These are phyloP conservation scores for Saccharomyces hybrid DNA, from an alignment of 1,139 yeast species.

Conservation along the genomic window DNA sequence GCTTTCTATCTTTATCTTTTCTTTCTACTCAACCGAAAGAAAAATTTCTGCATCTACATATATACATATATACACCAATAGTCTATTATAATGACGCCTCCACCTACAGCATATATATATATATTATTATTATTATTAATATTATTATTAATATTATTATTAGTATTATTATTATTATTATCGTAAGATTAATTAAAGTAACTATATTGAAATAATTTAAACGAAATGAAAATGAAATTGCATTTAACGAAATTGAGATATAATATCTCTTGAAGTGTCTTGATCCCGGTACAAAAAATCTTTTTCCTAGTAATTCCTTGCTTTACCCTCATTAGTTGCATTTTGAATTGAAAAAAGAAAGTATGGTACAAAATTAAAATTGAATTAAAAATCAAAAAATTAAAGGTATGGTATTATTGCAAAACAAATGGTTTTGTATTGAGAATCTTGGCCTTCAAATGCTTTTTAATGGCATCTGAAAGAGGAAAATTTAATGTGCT, in stretches of 20 bases:
- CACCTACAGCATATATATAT: neutral
- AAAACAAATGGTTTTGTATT: neutral
- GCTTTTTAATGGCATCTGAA: neutral
- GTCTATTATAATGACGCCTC: neutral
- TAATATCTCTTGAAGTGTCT: neutral
- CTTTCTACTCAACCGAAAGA: neutral
- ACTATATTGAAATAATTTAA: neutral
- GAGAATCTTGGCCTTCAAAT: neutral
- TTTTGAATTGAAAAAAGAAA: neutral
- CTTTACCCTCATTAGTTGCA: neutral
- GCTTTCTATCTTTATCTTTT: neutral
- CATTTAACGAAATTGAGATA: neutral
- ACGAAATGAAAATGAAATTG: neutral
- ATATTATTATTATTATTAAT: neutral
- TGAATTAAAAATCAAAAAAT: neutral
- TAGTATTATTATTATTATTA: slow-evolving; percentile 51
- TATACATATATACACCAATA: neutral
- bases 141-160: slow-evolving; percentile 89
- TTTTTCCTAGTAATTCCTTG: neutral
- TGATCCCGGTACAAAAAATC: neutral
- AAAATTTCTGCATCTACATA: neutral
- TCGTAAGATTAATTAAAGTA: neutral
- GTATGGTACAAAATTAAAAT: neutral
- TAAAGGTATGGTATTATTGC: neutral
- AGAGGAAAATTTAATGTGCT: neutral